Evolutionary conservation across 176 grass and related monocot genomes (phyloP).

Genomic region (Hordeum marinum): DNA sequence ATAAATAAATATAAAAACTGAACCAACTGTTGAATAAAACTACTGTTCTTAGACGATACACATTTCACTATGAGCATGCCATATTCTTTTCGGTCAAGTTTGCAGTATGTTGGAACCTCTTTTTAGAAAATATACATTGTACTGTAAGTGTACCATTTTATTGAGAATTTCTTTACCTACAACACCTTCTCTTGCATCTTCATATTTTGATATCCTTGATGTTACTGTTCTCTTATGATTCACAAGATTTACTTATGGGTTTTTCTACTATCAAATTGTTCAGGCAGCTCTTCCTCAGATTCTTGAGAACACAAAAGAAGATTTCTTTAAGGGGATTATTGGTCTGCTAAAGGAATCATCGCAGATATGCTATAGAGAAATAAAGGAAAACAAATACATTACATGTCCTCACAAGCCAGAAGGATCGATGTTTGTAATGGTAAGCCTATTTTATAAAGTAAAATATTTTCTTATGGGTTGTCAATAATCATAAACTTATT

Average conservation of each 20-base stretch:
- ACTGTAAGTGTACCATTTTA: background rate
- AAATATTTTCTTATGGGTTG: too few species aligned
- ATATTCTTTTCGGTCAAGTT: background rate
- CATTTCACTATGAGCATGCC: background rate
- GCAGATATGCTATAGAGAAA: constrained; percentile 55
- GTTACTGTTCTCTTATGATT: background rate
- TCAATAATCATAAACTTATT: background rate
- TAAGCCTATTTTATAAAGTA: constrained; percentile 13
- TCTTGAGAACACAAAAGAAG: constrained; percentile 58
- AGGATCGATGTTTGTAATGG: constrained; percentile 93
- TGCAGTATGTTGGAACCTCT: background rate
- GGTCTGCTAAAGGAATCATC: constrained; percentile 48
- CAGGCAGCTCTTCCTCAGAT: constrained; percentile 72
- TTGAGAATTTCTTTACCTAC: background rate
- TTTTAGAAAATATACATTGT: background rate
- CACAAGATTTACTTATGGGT: background rate
- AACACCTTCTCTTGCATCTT: background rate
- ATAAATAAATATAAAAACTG: background rate
- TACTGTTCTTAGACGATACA: background rate
- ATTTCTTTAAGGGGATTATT: constrained; percentile 68
- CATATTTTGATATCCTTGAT: background rate
- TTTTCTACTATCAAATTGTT: background rate
- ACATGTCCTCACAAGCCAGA: constrained; percentile 74
- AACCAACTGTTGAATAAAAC: background rate
- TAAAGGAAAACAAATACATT: constrained; percentile 67